These are phyloP conservation scores for Arthrobotrys pseudoclavata DNA, from an alignment of 2,329 filamentous ascomycete genomes.

Conservation along the genomic window DNA sequence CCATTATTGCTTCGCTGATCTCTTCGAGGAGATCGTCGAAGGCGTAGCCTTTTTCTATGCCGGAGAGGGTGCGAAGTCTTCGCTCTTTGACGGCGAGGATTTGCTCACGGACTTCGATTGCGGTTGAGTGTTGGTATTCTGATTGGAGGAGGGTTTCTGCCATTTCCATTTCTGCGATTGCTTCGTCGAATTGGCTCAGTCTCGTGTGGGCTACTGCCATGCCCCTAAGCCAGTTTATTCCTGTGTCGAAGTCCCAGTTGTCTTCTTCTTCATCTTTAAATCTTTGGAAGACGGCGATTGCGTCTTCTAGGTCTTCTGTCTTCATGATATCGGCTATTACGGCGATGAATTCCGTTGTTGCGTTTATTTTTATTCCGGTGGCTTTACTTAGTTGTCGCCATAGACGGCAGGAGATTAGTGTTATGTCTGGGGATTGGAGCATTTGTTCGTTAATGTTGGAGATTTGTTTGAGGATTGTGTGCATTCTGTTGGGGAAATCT, in stretches of 20 bases:
- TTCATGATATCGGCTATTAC: slow-evolving; percentile 42
- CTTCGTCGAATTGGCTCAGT: slow-evolving; percentile 44
- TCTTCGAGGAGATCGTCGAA: slow-evolving; percentile 55
- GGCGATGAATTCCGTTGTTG: slow-evolving; percentile 45
- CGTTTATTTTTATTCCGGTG: slow-evolving; percentile 42
- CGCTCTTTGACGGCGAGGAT: slow-evolving; percentile 45
- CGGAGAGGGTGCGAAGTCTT: slow-evolving; percentile 31
- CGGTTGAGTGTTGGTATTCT: slow-evolving; percentile 13
- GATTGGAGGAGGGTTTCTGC: slow-evolving; percentile 31
- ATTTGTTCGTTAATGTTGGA: slow-evolving; percentile 51
- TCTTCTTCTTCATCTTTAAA: slow-evolving; percentile 48
- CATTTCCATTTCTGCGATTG: slow-evolving; percentile 31
- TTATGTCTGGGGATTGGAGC: slow-evolving; percentile 26
- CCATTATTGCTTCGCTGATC: slow-evolving; percentile 25
- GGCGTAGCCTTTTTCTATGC: slow-evolving; percentile 40
- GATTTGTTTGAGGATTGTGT: slow-evolving; percentile 39
- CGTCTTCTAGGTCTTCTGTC: slow-evolving; percentile 48
- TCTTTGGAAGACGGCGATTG: slow-evolving; percentile 29
- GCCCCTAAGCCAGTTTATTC: slow-evolving; percentile 38
- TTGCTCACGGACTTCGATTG: slow-evolving; percentile 33
- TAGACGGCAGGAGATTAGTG: slow-evolving; percentile 31
- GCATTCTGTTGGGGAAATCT: slow-evolving; percentile 52
- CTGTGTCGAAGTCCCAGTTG: slow-evolving; percentile 34
- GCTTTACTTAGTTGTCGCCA: slow-evolving; percentile 48
- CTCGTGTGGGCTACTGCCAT: slow-evolving; percentile 41